Percentiles rank a stretch among this genome's conserved stretches.
Evolutionary conservation across 2,329 filamentous ascomycete genomes (phyloP).

Genomic region (Penicillium sp.): DNA sequence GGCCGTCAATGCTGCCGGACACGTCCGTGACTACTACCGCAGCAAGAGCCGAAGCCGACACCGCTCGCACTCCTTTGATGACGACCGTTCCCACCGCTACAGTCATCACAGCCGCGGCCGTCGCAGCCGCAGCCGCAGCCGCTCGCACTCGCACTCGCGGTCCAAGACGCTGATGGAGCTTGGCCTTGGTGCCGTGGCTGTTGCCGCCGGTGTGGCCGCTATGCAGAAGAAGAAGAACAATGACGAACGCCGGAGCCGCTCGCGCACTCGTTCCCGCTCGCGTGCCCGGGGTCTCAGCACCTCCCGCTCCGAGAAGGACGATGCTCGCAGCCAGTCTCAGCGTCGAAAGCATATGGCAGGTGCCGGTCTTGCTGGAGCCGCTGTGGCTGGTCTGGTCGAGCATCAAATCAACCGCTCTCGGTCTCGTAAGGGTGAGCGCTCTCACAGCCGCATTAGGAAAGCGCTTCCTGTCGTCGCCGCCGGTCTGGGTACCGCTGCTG

Average conservation of each 20-base stretch:
- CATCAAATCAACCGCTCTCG: slow-evolving; percentile 58
- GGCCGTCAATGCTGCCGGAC: slow-evolving; percentile 57
- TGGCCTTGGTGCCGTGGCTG: slow-evolving; percentile 55
- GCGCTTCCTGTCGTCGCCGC: slow-evolving; percentile 61
- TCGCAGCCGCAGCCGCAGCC: slow-evolving; percentile 37
- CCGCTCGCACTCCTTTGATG: slow-evolving; percentile 43
- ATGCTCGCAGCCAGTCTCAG: slow-evolving; percentile 43
- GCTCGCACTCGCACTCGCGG: slow-evolving; percentile 50
- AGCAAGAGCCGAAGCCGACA: slow-evolving; percentile 48
- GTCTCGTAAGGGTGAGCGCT: slow-evolving; percentile 50
- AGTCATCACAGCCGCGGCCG: slow-evolving; percentile 30
- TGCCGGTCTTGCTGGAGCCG: slow-evolving; percentile 61
- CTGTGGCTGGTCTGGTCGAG: slow-evolving; percentile 60
- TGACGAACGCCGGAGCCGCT: slow-evolving; percentile 49
- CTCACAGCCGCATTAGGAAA: slow-evolving; percentile 54
- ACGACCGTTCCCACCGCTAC: slow-evolving; percentile 37
- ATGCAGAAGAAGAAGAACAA: slow-evolving; percentile 53
- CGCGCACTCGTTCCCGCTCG: slow-evolving; percentile 48
- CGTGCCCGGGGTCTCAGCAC: slow-evolving; percentile 35
- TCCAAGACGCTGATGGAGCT: slow-evolving; percentile 54
- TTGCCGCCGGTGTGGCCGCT: slow-evolving; percentile 60
- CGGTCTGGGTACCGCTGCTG: slow-evolving; percentile 59
- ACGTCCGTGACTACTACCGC: slow-evolving; percentile 50
- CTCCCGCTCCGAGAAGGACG: slow-evolving; percentile 21
- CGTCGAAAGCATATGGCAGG: slow-evolving; percentile 59